Percentiles rank a stretch among this genome's conserved stretches.
Evolutionary conservation across 1,284 basidiomycete genomes (phyloP).

Genomic region (Hemileia vastatrix): DNA sequence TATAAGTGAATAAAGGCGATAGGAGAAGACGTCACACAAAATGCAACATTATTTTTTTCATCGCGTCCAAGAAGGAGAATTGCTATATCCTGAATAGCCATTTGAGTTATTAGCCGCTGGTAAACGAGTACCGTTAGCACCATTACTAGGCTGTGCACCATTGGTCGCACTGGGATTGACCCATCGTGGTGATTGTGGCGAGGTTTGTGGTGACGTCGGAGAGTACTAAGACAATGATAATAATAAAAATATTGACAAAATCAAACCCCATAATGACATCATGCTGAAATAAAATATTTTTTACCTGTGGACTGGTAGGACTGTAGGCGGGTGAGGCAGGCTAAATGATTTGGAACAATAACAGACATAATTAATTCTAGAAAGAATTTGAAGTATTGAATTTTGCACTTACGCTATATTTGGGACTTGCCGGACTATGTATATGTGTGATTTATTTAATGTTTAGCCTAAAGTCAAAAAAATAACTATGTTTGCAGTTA

Average conservation of each 20-base stretch:
- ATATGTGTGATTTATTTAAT: too few relatives aligned
- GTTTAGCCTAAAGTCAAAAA: background rate
- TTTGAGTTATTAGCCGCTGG: constrained; percentile 37
- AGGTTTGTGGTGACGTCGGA: constrained; percentile 26
- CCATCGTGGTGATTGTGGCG: constrained; percentile 26
- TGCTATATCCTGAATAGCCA: too few relatives aligned
- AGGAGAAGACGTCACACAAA: too few relatives aligned
- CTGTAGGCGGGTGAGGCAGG: constrained; percentile 38
- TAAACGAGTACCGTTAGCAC: constrained; percentile 30
- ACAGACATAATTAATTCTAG: too few relatives aligned
- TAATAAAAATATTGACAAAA: constrained; percentile 61
- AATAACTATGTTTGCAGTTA: background rate
- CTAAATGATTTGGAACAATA: too few relatives aligned
- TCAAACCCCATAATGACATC: constrained; percentile 37
- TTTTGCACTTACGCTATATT: constrained; percentile 31
- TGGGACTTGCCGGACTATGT: constrained; percentile 21
- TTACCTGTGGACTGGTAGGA: constrained; percentile 23
- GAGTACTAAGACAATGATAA: constrained; percentile 77
- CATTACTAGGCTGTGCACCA: constrained; percentile 33
- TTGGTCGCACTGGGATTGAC: constrained; percentile 10
- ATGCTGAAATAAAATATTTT: constrained; percentile 38
- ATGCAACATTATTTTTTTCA: too few relatives aligned
- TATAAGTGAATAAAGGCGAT: too few relatives aligned
- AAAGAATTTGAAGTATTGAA: too few relatives aligned
- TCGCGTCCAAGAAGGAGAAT: too few relatives aligned